Evolutionary conservation across 139 green algal genomes (phyloP).

Genomic region (Chara braunii): DNA sequence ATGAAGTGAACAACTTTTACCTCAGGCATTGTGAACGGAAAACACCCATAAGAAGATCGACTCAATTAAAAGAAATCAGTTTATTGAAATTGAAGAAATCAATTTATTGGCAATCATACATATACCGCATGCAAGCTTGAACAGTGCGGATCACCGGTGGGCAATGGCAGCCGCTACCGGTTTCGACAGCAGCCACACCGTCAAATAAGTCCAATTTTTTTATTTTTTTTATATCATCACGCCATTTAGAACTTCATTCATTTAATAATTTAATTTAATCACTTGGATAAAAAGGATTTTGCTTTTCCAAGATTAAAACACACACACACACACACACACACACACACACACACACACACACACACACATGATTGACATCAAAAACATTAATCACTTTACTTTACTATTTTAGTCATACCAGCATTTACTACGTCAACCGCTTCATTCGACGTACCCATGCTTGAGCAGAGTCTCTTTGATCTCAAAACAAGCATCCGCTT

Average conservation of each 20-base stretch:
- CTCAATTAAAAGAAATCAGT: too few relatives aligned
- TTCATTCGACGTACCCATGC: constrained; percentile 15
- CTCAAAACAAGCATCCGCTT: constrained; percentile 84
- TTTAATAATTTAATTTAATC: too few relatives aligned
- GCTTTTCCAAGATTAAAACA: constrained; percentile 66
- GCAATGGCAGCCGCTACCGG: too few relatives aligned
- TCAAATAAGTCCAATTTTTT: too few relatives aligned
- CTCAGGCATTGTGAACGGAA: background rate
- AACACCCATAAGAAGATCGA: background rate
- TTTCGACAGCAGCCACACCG: too few relatives aligned
- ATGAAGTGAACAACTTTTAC: too few relatives aligned
- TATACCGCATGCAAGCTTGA: too few relatives aligned
- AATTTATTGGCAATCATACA: too few relatives aligned
- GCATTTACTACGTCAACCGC: background rate
- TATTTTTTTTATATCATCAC: too few relatives aligned
- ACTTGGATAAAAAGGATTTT: constrained; percentile 8
- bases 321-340: background rate
- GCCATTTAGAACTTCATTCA: too few relatives aligned
- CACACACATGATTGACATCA: constrained; percentile 2
- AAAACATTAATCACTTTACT: background rate
- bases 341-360: background rate
- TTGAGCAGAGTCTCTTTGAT: constrained; percentile 79
- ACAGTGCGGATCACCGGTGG: too few relatives aligned
- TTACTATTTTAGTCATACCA: background rate
- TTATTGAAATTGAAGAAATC: too few relatives aligned